These are phyloP conservation scores for Syzygium syzygioides DNA, from an alignment of 441 rosid genomes.

Conservation along the genomic window DNA sequence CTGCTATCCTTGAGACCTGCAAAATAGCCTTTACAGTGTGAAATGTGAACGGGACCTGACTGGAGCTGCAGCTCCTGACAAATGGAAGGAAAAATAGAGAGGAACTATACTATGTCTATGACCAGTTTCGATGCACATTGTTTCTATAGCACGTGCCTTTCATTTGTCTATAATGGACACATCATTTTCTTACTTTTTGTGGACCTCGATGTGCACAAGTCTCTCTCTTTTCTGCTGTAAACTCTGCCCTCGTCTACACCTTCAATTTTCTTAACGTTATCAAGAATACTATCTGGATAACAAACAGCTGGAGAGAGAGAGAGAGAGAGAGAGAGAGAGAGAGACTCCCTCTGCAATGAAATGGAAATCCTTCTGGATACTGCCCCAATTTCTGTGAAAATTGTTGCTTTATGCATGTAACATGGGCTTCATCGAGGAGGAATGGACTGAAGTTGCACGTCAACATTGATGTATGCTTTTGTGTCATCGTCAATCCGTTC, in stretches of 20 bases:
- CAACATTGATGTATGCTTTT: background rate
- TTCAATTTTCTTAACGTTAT: background rate
- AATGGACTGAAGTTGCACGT: too few relatives aligned
- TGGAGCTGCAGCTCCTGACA: background rate
- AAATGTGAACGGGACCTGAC: background rate
- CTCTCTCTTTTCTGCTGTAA: background rate
- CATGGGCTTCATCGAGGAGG: background rate
- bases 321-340: background rate
- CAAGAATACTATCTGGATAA: background rate
- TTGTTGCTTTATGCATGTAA: background rate
- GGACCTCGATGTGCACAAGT: background rate
- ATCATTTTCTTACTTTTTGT: background rate
- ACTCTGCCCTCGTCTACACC: background rate
- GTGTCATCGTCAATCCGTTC: background rate
- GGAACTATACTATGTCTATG: background rate
- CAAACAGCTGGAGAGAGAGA: background rate
- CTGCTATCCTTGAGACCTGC: background rate
- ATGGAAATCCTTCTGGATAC: background rate
- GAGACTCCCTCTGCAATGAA: background rate
- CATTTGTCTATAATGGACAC: background rate
- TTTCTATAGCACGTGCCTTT: background rate
- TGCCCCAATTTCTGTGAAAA: background rate
- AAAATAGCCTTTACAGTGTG: background rate
- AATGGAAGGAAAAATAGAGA: background rate
- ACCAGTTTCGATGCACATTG: background rate